phyloP scores from a whole-genome alignment of 2,329 filamentous ascomycete genomes.

The Calonectria ilicicola region DNA sequence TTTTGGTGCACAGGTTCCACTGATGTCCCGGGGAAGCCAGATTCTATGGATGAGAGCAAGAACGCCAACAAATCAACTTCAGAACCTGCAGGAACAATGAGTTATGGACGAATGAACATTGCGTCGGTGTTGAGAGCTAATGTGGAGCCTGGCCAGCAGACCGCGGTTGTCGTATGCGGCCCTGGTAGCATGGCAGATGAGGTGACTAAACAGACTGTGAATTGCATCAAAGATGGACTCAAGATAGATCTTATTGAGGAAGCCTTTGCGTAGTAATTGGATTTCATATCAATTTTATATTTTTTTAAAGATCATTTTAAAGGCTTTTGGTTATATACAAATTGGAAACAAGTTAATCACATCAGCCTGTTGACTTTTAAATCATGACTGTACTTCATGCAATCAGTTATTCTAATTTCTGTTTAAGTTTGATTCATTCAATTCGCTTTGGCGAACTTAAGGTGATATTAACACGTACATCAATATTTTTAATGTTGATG shows the following conservation, averaged over 20 bases:
- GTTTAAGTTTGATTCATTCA: too few species aligned
- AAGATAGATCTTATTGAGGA: background rate
- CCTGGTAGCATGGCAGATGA: background rate
- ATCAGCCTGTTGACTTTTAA: too few species aligned
- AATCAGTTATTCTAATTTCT: too few species aligned
- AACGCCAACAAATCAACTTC: background rate
- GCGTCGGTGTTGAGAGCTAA: background rate
- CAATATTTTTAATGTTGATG: too few species aligned
- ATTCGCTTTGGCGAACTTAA: too few species aligned
- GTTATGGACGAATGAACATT: background rate
- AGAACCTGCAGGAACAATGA: background rate
- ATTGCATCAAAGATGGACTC: background rate
- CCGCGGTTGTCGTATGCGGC: background rate
- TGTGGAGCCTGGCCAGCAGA: background rate
- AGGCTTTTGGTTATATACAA: too few species aligned
- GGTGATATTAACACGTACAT: too few species aligned
- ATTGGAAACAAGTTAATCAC: too few species aligned
- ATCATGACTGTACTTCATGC: too few species aligned
- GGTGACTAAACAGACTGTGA: background rate
- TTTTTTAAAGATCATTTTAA: too few species aligned
- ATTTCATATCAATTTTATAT: too few species aligned
- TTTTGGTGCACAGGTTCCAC: background rate
- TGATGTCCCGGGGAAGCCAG: background rate
- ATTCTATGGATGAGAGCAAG: background rate
- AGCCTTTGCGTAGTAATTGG: background rate